phyloP scores from a whole-genome alignment of 2,329 filamentous ascomycete species.

The Neofusicoccum parvum region DNA sequence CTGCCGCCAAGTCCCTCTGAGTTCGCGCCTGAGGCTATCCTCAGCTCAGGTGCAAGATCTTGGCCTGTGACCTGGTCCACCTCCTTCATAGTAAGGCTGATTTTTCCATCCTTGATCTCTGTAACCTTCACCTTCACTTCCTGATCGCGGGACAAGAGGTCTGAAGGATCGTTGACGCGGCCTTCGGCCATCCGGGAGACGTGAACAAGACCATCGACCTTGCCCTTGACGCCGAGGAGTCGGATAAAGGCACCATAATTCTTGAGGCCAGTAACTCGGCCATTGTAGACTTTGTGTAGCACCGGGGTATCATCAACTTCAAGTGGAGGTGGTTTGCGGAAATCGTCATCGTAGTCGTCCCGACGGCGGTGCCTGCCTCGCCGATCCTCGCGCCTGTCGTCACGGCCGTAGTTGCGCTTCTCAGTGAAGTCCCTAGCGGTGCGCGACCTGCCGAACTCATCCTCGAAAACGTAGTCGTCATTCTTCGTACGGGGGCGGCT shows the following conservation, averaged over 20 bases:
- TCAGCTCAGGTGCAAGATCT: conserved; percentile 76
- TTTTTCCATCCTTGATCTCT: conserved; percentile 77
- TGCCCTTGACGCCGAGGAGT: conserved; percentile 80
- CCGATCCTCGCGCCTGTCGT: conserved; percentile 13
- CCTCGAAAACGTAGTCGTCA: conserved; percentile 58
- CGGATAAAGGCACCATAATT: conserved; percentile 97
- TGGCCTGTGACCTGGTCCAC: conserved; percentile 87
- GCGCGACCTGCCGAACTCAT: conserved; percentile 59
- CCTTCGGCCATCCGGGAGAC: conserved; percentile 86
- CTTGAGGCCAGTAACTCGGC: conserved; percentile 87
- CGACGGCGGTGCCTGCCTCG: conserved; percentile 46
- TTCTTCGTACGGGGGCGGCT: conserved; percentile 45
- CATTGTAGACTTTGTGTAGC: conserved; percentile 85
- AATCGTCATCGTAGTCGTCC: conserved; percentile 54
- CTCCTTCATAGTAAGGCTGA: conserved; percentile 95
- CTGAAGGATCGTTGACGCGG: conserved; percentile 88
- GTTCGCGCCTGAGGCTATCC: conserved; percentile 88
- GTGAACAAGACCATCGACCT: conserved; percentile 90
- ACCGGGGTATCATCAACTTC: conserved; percentile 82
- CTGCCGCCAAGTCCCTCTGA: conserved; percentile 75
- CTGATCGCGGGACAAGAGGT: conserved; percentile 79
- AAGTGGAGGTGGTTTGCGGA: conserved; percentile 66
- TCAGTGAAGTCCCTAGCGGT: conserved; percentile 37
- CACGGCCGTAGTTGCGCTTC: conserved; percentile 33
- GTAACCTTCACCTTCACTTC: conserved; percentile 89